These are phyloP conservation scores for Phytophthora quininea DNA, from an alignment of 352 stramenopile species.

Conservation along the genomic window DNA sequence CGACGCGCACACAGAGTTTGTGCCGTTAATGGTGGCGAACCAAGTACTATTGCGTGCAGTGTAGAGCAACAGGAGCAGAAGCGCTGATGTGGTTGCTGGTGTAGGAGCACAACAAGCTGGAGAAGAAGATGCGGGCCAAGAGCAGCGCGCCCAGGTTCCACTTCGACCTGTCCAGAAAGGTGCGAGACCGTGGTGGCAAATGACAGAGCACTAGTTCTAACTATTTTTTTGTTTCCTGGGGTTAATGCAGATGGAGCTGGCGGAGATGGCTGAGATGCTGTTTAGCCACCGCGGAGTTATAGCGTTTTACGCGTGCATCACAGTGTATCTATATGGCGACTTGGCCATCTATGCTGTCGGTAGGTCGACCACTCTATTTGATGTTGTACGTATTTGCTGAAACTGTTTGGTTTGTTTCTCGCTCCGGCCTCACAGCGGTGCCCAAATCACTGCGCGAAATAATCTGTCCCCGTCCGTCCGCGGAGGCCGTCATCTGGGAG, in stretches of 20 bases:
- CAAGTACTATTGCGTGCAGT: slow-evolving; percentile 55
- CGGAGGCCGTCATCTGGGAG: slow-evolving; percentile 58
- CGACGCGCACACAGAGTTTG: slow-evolving; percentile 69
- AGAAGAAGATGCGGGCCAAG: slow-evolving; percentile 52
- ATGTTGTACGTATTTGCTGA: too few relatives aligned
- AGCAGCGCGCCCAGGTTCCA: slow-evolving; percentile 44
- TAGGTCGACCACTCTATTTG: slow-evolving; percentile 35
- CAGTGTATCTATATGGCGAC: slow-evolving; percentile 88
- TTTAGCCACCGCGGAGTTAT: slow-evolving; percentile 70
- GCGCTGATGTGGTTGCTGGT: slow-evolving; percentile 19
- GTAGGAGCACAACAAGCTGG: slow-evolving; percentile 62
- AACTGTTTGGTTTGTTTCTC: not conserved
- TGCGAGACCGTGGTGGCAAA: slow-evolving; percentile 15
- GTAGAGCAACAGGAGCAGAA: not conserved
- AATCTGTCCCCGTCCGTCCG: slow-evolving; percentile 69
- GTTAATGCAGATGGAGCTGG: slow-evolving; percentile 73
- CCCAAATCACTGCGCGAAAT: slow-evolving; percentile 89
- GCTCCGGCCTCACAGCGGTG: slow-evolving; percentile 50
- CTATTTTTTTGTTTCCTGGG: not conserved
- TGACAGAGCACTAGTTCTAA: not conserved
- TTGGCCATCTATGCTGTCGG: slow-evolving; percentile 88
- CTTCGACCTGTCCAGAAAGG: slow-evolving; percentile 84
- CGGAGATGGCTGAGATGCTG: slow-evolving; percentile 82
- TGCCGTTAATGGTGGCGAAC: slow-evolving; percentile 77
- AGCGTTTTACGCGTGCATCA: slow-evolving; percentile 82